Base-by-base conservation (phyloP, 768 basidiomycete genomes). In the Polyporus arcularius region DNA sequence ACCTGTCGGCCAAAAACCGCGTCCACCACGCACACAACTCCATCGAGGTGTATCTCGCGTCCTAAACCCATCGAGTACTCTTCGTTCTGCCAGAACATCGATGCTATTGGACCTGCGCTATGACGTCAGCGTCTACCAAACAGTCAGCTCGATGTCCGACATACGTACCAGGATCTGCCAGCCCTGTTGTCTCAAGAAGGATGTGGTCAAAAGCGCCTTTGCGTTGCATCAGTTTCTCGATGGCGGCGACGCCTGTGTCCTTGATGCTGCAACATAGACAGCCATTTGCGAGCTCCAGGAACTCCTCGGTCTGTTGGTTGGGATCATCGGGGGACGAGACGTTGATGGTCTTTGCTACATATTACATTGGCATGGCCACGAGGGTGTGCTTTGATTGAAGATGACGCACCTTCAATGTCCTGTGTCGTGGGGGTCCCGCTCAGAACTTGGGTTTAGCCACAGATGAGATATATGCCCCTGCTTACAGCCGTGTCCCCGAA, bases 181-280 rank as follows among this genome's bases (percentile, higher is more conserved):
- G 80, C 0, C 96, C 96, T 0, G 97, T 98, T 2, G 96, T 92
- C 75, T 99, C 97, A 15, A 99, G 80, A 45, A 99, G 77, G 64
- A 99, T 97, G 73, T 98, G 90, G 74, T 98, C 97, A 70, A 98
- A 96, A 1, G 85, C 83, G 28, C 94, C 94, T 69, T 90, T 93
- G 55, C 85, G 83, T 65, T 82, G 77, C 90, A 95, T 93, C 57
- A 98, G 78, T 68, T 91, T 91, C 73, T 97, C 94, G 55, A 99
- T 97, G 7, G 97, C 94, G 21, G 94, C 92, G 0, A 92, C 82
- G 2, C 97, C 97, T 11, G 87, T 80, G 71, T 98, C 96, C 68
- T 97, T 96, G 76, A 98, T 92, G 60, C 94, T 96, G 72, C 97
- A 99, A 74, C 97, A 99, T n/a, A 99, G 73, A 73, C 97, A 98